Conservation (phyloP, 73 alveolate species). For the Paramecium tetraurelia region DNA sequence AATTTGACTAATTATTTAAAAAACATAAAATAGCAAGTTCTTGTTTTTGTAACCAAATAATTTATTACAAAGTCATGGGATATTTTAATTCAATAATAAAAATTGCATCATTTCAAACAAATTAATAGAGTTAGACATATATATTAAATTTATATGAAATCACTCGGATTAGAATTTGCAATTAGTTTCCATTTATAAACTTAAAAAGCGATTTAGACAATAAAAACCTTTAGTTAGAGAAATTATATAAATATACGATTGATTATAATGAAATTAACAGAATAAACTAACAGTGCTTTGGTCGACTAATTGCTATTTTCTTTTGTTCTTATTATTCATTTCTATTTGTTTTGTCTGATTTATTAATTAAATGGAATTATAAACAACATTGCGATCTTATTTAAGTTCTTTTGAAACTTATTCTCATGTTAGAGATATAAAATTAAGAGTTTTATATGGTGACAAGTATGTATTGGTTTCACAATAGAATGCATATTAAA, state of each 20-base stretch:
- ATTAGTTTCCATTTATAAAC: too few species aligned
- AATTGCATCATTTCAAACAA: background rate
- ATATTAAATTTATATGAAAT: too few species aligned
- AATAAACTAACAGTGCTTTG: background rate
- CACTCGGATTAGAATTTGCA: background rate
- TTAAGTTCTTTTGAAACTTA: conserved; percentile 12
- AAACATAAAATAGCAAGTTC: background rate
- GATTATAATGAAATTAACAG: background rate
- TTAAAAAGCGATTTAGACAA: too few species aligned
- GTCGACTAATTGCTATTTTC: background rate
- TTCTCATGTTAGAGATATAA: background rate
- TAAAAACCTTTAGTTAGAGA: background rate
- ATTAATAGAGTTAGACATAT: too few species aligned
- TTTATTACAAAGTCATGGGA: too few species aligned
- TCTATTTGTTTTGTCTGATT: background rate
- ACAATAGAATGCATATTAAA: background rate
- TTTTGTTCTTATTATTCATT: background rate
- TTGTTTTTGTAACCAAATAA: background rate
- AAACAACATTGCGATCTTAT: background rate
- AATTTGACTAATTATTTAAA: background rate
- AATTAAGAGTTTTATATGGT: conserved; percentile 33
- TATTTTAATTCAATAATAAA: too few species aligned
- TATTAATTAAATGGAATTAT: background rate
- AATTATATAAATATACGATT: too few species aligned
- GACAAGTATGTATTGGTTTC: background rate